Conservation (phyloP, 306 rosid species). For the Citrullus amarus region DNA sequence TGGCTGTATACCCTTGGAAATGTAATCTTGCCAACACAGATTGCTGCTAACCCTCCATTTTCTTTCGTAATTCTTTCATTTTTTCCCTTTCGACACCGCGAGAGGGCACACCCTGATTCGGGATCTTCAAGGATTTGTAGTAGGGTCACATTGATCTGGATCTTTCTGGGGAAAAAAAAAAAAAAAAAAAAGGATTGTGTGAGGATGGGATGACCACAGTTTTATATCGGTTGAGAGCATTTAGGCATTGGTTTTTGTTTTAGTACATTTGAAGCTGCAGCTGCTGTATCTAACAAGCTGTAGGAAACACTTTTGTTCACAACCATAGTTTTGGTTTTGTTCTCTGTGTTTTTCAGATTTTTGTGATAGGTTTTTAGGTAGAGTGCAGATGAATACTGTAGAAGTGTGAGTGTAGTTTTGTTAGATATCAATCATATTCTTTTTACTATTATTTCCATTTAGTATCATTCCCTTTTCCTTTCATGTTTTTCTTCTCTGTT, state of each 20-base stretch:
- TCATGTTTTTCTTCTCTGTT: background rate
- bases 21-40: constrained; percentile 32
- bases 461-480: background rate
- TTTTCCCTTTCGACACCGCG: constrained; percentile 24
- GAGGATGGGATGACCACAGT: constrained; percentile 20
- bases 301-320: background rate
- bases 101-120: constrained; percentile 42
- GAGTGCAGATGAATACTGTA: background rate
- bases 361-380: constrained; percentile 1
- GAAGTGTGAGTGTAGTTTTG: constrained; percentile 2
- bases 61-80: constrained; percentile 56
- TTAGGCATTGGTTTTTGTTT: constrained; percentile 18
- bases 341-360: background rate
- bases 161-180: constrained; percentile 8
- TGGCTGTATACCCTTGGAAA: constrained; percentile 10
- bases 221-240: constrained; percentile 20
- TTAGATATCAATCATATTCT: constrained; percentile 3
- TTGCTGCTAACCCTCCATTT: constrained; percentile 35
- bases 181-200: constrained; percentile 17
- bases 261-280: constrained; percentile 16
- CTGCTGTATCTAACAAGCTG: constrained; percentile 38
- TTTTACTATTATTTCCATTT: background rate
- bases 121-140: constrained; percentile 27
- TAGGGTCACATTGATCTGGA: constrained; percentile 25
- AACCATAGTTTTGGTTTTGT: background rate